These are phyloP conservation scores for Talaromyces albobiverticillius DNA, from an alignment of 2,329 filamentous ascomycete species.

Conservation along the genomic window DNA sequence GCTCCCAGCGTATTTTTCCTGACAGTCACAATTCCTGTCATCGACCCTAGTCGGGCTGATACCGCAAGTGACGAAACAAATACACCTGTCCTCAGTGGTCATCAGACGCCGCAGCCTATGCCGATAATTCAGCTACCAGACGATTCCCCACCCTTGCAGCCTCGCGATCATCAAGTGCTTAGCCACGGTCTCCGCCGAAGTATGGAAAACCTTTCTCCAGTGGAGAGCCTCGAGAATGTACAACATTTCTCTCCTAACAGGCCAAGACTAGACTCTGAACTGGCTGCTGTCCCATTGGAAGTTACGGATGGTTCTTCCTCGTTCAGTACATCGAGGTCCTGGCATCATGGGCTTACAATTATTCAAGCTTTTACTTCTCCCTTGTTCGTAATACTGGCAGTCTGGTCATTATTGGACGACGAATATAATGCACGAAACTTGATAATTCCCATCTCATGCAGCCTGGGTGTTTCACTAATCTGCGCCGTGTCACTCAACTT, in stretches of 20 bases:
- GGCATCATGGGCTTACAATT: constrained; percentile 88
- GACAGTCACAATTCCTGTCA: constrained; percentile 85
- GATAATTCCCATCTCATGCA: constrained; percentile 57
- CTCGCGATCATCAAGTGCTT: constrained; percentile 16
- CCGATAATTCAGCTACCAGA: constrained; percentile 33
- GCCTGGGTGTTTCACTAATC: constrained; percentile 66
- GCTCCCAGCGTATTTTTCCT: constrained; percentile 88
- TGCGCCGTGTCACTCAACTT: constrained; percentile 65
- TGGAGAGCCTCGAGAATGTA: neutral
- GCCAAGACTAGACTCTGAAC: constrained; percentile 39
- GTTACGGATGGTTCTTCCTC: constrained; percentile 20
- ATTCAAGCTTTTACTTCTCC: constrained; percentile 86
- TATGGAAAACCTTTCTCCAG: neutral
- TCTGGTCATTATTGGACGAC: constrained; percentile 60
- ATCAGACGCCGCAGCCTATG: constrained; percentile 16
- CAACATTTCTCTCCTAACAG: constrained; percentile 12
- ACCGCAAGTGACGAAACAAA: constrained; percentile 26
- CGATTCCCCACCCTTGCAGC: constrained; percentile 32
- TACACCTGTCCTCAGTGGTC: constrained; percentile 31
- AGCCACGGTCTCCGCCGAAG: neutral
- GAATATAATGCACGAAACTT: constrained; percentile 53
- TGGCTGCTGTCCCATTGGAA: constrained; percentile 28
- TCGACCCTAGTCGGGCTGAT: constrained; percentile 64
- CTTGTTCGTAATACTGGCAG: constrained; percentile 72
- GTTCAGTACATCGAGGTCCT: constrained; percentile 50